These are phyloP conservation scores for Edaphochlamys debaryana DNA, from an alignment of 139 green algal genomes.

Conservation along the genomic window DNA sequence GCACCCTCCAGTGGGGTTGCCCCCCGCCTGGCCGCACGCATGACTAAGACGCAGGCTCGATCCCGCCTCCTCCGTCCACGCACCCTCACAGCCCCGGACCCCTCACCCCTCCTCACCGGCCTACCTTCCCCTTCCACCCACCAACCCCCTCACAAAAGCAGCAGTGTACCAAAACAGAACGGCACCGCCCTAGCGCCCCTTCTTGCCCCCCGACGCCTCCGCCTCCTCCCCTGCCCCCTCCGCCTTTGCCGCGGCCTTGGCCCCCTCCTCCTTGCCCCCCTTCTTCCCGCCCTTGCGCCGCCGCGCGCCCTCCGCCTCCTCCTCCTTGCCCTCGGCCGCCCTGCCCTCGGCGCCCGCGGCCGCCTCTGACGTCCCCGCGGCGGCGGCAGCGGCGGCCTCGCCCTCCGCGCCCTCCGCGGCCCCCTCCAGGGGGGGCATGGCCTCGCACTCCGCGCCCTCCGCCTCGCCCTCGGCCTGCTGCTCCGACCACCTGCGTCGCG, in stretches of 20 bases:
- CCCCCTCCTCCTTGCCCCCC: neutral
- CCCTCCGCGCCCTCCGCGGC: neutral
- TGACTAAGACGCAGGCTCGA: too few relatives aligned
- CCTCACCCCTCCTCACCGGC: too few relatives aligned
- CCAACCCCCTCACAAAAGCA: too few relatives aligned
- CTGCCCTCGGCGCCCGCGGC: too few relatives aligned
- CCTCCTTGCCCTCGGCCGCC: neutral
- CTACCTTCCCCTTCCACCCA: too few relatives aligned
- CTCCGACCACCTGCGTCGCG: constrained; percentile 8
- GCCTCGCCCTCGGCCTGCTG: neutral
- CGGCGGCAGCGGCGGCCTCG: neutral
- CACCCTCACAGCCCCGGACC: too few relatives aligned
- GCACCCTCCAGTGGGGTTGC: too few relatives aligned
- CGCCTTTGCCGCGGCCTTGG: neutral
- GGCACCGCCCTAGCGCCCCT: neutral
- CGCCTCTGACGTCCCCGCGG: too few relatives aligned
- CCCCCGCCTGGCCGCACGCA: too few relatives aligned
- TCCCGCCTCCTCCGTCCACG: too few relatives aligned
- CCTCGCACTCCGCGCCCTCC: neutral
- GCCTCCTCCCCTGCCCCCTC: neutral
- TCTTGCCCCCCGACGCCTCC: neutral
- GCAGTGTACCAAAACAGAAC: too few relatives aligned
- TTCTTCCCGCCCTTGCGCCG: constrained; percentile 30
- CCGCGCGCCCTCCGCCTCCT: neutral
- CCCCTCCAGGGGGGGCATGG: neutral